Base-by-base conservation (phyloP, 306 rosid genomes). In the Astragalus glycyphyllos region DNA sequence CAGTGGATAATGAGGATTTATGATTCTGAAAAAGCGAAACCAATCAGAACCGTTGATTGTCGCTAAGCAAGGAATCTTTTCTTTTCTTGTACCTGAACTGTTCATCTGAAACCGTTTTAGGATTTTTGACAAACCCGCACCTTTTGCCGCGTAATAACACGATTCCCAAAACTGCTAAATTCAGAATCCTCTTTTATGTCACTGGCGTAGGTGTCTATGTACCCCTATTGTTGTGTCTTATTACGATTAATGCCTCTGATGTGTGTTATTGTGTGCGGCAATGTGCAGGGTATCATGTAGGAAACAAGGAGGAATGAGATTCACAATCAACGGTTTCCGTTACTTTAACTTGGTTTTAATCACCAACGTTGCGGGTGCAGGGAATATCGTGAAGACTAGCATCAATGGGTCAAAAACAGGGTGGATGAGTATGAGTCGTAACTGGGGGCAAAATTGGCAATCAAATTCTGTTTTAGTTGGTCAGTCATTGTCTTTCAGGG, bases 361-460 rank as follows among this genome's bases (percentile, higher is more conserved):
- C 76, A 80, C 85, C 60, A 92, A 92, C 88, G 98, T 92, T 4
- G 98, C 89, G 10, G 96, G 96, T 1, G 94, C 94, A 55, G 98
- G 96, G 11, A 92, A 92, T 64, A 62, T 92, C 8, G 77, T 78
- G 83, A 78, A 56, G 51, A 89, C 76, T 48, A 84, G 83, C 70
- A 74, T 92, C 48, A 89, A 87, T 44, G 98, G 98, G 0, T 81
- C 96, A 2, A 75, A 67, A 9, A 84, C 82, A 1, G 89, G 71
- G 5, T 92, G 98, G 98, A 84, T 89, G 89, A 79, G 78, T 58
- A 32, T 89, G 98, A 92, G 89, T 48, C 86, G 94, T 0, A 92
- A 92, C 76, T 92, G 94, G 98, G 98, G 98, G 58, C 98, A 92
- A 68, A 92, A 92, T 49, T 92, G 96, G 98, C 98, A 92, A n/a